These are phyloP conservation scores for Casuarina glauca DNA, from an alignment of 306 rosid genomes.

Conservation along the genomic window DNA sequence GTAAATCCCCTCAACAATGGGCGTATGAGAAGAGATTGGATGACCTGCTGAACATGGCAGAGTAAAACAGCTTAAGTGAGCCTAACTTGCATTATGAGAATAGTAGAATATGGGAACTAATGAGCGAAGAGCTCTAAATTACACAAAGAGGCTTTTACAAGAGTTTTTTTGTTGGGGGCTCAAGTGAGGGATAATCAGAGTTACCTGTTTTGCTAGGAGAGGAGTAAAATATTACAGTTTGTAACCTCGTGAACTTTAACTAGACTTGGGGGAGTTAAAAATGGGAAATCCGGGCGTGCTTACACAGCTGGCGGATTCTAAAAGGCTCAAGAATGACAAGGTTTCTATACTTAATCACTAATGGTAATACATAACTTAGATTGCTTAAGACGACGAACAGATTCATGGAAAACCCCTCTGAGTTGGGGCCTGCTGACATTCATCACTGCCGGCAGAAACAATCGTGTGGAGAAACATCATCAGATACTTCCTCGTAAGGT, in stretches of 20 bases:
- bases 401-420: constrained; percentile 20
- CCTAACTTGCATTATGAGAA: too few species aligned
- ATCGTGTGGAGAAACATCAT: constrained; percentile 25
- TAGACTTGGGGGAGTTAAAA: not conserved
- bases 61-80: too few species aligned
- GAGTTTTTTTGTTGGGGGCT: too few species aligned
- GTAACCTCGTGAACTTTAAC: constrained; percentile 16
- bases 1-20: too few species aligned
- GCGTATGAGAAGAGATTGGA: too few species aligned
- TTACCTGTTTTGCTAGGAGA: constrained; percentile 6
- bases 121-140: too few species aligned
- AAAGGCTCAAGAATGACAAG: constrained; percentile 15
- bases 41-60: too few species aligned
- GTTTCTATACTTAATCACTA: constrained; percentile 43
- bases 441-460: constrained; percentile 24
- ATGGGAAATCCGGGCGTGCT: constrained; percentile 12
- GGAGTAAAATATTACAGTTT: not conserved
- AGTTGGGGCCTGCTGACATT: constrained; percentile 20
- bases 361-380: constrained; percentile 27
- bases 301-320: constrained; percentile 14
- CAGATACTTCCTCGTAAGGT: constrained; percentile 27
- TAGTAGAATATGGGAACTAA: too few species aligned
- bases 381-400: constrained; percentile 11
- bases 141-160: too few species aligned
- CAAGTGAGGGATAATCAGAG: not conserved